Evolutionary conservation across 2,329 filamentous ascomycete genomes (phyloP).

Genomic region (Trichoderma gracile): DNA sequence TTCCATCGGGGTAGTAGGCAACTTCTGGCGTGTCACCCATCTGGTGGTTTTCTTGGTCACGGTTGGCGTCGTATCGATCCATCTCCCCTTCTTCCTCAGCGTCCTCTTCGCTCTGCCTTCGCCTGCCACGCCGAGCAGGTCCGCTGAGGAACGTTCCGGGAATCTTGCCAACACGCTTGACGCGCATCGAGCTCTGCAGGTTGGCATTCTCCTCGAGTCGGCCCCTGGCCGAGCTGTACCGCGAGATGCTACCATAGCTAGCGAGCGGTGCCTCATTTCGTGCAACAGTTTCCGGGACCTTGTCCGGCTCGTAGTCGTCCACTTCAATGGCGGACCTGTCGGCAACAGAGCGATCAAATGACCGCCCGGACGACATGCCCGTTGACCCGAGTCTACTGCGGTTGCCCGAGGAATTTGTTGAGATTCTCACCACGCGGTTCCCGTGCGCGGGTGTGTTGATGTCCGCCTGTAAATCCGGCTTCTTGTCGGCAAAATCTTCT

Average conservation of each 20-base stretch:
- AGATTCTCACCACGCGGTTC: conserved; percentile 57
- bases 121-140: conserved; percentile 72
- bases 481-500: conserved; percentile 47
- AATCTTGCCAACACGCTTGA: conserved; percentile 74
- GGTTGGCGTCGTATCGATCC: conserved; percentile 41
- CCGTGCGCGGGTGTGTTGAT: conserved; percentile 57
- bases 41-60: conserved; percentile 46
- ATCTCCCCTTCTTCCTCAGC: conserved; percentile 48
- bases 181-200: conserved; percentile 71
- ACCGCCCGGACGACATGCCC: conserved; percentile 41
- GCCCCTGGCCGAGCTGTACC: conserved; percentile 52
- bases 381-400: conserved; percentile 42
- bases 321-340: conserved; percentile 43
- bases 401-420: conserved; percentile 53
- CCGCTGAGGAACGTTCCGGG: conserved; percentile 78
- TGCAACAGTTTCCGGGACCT: conserved; percentile 52
- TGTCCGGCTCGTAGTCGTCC: conserved; percentile 47
- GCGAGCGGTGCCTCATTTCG: conserved; percentile 47
- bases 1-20: conserved; percentile 47
- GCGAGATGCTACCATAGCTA: conserved; percentile 55
- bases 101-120: conserved; percentile 68
- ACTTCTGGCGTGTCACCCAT: conserved; percentile 41
- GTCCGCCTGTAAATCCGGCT: conserved; percentile 40
- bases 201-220: conserved; percentile 64
- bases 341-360: conserved; percentile 38